Evolutionary conservation across 352 stramenopile species (phyloP), one percentile per base, ranked within the genome.

Genomic region (Globisporangium polare): DNA sequence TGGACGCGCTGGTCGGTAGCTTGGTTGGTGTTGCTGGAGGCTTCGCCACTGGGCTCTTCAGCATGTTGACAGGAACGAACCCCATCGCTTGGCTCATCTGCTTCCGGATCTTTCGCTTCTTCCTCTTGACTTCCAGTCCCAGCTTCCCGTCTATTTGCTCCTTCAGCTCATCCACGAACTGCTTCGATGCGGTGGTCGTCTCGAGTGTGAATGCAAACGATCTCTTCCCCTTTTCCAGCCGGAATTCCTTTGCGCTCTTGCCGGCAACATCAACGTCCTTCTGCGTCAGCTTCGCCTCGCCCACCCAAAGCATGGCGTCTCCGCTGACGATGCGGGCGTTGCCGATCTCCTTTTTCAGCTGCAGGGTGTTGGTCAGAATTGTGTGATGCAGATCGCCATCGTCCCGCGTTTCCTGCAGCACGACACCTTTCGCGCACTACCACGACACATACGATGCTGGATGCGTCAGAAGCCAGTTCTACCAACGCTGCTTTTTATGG

Each of bases 61-160:
- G 67, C 27, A 71, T 85, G 63, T 90, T 91, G 13, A 87, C 69
- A 18, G 85, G 83, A 18, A 84, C 76, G 43, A 92, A 92, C 47
- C 83, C 82, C n/a, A 69, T 75, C 63, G 63, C 69, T 51, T 88
- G 72, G 42, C 53, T 83, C 33, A 94, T 58, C 51, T 89, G 70
- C 33, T 86, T 85, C 35, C 83, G 79, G 62, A 94, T 89, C 73
- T 94, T 92, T 49, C 83, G 79, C 69, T 88, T 91, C 67, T 90
- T 92, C 49, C 75, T 77, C 51, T 74, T 77, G 29, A 86, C 63
- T 39, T 88, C 78, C 17, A 84, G 53, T 0, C 70, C 72, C 0
- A 59, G 52, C 26, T 88, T 80, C 46, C 80, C 83, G 4, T 89
- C 81, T 20, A 89, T 77, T 35, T 94, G 86, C 13, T 75, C 65